Evolutionary conservation across 306 rosid species (phyloP).

Genomic region (Begonia fuchsioides): DNA sequence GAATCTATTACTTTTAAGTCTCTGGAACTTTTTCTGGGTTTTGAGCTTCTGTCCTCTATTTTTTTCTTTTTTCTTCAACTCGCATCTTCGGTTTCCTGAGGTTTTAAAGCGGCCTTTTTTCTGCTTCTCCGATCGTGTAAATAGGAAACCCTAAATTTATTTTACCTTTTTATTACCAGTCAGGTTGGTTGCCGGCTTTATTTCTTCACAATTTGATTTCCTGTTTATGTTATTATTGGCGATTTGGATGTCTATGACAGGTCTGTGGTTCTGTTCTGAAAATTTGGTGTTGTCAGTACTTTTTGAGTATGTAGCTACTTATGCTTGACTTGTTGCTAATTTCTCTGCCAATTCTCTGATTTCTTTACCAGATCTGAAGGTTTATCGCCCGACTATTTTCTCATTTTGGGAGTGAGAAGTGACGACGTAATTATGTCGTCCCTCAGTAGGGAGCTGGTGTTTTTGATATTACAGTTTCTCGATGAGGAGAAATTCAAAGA

Average conservation of each 20-base stretch:
- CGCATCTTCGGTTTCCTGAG: conserved; percentile 62
- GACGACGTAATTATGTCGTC: conserved; percentile 66
- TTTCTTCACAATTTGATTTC: conserved; percentile 7
- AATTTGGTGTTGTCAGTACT: conserved; percentile 6
- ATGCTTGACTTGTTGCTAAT: conserved; percentile 11
- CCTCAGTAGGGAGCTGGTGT: conserved; percentile 95
- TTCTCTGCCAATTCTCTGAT: neutral
- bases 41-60: conserved; percentile 17
- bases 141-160: conserved; percentile 13
- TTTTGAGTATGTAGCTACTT: conserved; percentile 12
- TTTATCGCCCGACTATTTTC: conserved; percentile 25
- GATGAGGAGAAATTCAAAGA: conserved; percentile 98
- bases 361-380: conserved; percentile 63
- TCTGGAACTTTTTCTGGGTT: conserved; percentile 20
- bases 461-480: conserved; percentile 95
- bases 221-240: conserved; percentile 17
- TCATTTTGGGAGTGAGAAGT: conserved; percentile 19
- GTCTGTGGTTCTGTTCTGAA: conserved; percentile 10
- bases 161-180: conserved; percentile 10
- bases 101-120: conserved; percentile 55
- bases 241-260: conserved; percentile 17
- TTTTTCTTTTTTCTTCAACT: conserved; percentile 20
- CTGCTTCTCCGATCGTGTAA: conserved; percentile 26
- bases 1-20: conserved; percentile 39
- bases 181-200: conserved; percentile 12